Percentiles rank a stretch among this genome's conserved stretches.
These are phyloP conservation scores for Fusarium sp. DNA, from an alignment of 2,329 filamentous ascomycete species.

Conservation along the genomic window DNA sequence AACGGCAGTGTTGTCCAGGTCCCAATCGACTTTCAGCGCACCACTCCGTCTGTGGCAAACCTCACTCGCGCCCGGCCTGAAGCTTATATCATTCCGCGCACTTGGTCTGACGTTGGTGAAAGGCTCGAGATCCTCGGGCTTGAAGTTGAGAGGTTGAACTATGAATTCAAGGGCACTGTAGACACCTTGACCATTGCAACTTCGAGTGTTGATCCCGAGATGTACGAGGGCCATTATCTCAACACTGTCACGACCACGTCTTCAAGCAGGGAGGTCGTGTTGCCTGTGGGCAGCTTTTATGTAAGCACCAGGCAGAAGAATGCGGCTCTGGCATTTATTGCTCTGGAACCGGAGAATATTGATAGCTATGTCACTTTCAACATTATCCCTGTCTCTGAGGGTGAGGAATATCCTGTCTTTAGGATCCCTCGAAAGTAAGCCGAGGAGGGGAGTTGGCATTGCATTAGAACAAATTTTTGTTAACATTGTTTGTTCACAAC, in stretches of 20 bases:
- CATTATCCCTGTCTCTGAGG: conserved; percentile 10
- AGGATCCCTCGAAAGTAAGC: background rate
- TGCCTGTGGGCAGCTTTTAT: conserved; percentile 13
- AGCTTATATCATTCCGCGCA: conserved; percentile 20
- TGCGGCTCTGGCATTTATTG: conserved; percentile 13
- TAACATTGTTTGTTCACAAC: too few species aligned
- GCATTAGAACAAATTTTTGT: too few species aligned
- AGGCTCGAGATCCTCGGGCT: conserved; percentile 1
- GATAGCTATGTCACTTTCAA: conserved; percentile 26
- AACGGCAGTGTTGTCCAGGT: conserved; percentile 13
- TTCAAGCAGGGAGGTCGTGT: background rate
- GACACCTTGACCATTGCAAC: conserved; percentile 7
- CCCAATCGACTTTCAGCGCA: conserved; percentile 14
- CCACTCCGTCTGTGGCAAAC: conserved; percentile 12
- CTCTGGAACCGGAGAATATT: conserved; percentile 21
- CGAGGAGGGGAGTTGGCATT: background rate
- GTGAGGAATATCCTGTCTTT: conserved; percentile 23
- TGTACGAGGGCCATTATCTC: conserved; percentile 18
- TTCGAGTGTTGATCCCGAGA: background rate
- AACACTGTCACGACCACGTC: conserved; percentile 23
- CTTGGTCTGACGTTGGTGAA: background rate
- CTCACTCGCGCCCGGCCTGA: conserved; percentile 9
- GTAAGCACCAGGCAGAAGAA: conserved; percentile 20
- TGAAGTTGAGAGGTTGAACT: conserved; percentile 10
- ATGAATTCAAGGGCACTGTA: conserved; percentile 1